Percentiles rank a stretch among this genome's conserved stretches.
phyloP scores from a whole-genome alignment of 2,329 filamentous ascomycete species.

The Colletotrichum theobromicola region DNA sequence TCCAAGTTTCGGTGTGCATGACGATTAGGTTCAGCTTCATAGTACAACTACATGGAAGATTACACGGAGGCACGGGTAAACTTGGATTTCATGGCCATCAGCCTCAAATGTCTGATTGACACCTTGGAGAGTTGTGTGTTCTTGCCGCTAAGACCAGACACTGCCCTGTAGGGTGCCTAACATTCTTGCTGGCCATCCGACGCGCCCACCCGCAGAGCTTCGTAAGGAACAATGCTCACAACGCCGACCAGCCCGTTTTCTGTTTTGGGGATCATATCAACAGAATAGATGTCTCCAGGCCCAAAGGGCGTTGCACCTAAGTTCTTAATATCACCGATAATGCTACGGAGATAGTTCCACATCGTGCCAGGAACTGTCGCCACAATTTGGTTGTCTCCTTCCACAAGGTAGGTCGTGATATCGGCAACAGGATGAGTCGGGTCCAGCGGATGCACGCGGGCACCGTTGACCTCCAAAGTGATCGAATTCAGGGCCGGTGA shows the following conservation, averaged over 20 bases:
- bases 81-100: neutral
- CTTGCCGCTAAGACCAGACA: neutral
- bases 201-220: neutral
- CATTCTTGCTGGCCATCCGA: neutral
- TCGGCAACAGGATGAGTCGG: neutral
- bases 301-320: neutral
- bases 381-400: neutral
- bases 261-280: neutral
- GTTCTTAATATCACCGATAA: neutral
- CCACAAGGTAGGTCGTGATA: neutral
- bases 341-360: slow-evolving; percentile 11
- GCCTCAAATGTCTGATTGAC: neutral
- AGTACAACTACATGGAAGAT: neutral
- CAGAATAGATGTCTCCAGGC: neutral
- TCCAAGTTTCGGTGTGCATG: neutral
- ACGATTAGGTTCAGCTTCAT: neutral
- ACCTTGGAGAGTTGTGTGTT: neutral
- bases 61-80: neutral
- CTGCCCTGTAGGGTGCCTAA: neutral
- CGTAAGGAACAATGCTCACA: neutral
- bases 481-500: neutral
- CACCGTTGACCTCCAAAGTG: neutral
- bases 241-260: slow-evolving; percentile 8
- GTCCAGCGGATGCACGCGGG: neutral
- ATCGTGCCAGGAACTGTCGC: slow-evolving; percentile 1